These are phyloP conservation scores for Colletotrichum paranaense DNA, from an alignment of 2,329 filamentous ascomycete species.

Conservation along the genomic window DNA sequence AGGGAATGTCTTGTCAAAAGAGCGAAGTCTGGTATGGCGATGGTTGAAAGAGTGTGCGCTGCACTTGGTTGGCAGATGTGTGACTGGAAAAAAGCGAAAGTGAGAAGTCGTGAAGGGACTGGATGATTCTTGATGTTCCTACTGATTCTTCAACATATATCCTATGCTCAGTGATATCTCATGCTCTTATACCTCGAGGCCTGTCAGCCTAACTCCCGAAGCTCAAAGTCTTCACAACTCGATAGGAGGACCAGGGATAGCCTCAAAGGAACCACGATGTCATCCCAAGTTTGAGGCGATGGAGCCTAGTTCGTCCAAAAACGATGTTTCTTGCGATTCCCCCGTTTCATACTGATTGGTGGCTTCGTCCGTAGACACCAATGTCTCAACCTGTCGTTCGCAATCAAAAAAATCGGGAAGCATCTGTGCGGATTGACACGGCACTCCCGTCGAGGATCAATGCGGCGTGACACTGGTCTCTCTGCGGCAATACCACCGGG, in stretches of 20 bases:
- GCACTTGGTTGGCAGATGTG: constrained; percentile 3
- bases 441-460: background rate
- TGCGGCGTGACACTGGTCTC: background rate
- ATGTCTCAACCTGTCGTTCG: constrained; percentile 17
- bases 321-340: constrained; percentile 24
- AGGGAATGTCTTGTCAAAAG: constrained; percentile 9
- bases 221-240: background rate
- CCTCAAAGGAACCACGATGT: background rate
- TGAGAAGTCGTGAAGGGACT: background rate
- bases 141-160: background rate
- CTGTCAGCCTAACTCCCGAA: background rate
- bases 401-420: constrained; percentile 2
- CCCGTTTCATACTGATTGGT: constrained; percentile 32
- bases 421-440: constrained; percentile 3
- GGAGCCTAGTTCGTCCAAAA: constrained; percentile 17
- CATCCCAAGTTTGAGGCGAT: constrained; percentile 16
- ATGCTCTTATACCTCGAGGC: constrained; percentile 18
- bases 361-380: constrained; percentile 12
- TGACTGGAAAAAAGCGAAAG: background rate
- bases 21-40: background rate
- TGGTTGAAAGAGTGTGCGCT: background rate
- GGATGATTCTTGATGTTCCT: background rate
- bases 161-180: background rate
- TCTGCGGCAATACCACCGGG: constrained; percentile 10
- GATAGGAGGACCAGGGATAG: background rate